phyloP scores from a whole-genome alignment of 495 filamentous ascomycete genomes.

The Patellaria atrata region DNA sequence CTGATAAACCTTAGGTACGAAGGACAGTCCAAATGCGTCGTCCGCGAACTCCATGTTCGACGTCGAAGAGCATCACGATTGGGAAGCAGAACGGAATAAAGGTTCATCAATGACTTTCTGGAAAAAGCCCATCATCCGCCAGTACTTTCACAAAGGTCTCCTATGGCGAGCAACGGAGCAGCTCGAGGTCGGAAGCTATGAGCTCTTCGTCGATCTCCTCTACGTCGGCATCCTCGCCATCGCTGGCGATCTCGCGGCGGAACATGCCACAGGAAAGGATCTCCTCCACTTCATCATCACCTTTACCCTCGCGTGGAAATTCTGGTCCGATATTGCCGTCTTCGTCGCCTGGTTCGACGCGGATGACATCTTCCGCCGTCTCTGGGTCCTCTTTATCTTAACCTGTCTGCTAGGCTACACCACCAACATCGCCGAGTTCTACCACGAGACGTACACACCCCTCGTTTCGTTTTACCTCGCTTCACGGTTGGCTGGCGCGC shows the following conservation, averaged over 20 bases:
- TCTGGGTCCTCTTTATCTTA: constrained; percentile 40
- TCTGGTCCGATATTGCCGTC: constrained; percentile 40
- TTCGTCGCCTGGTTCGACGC: constrained; percentile 43
- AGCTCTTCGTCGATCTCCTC: constrained; percentile 41
- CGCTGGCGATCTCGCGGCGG: constrained; percentile 40
- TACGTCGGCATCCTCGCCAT: constrained; percentile 47
- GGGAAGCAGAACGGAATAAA: constrained; percentile 30
- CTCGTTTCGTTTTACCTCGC: constrained; percentile 42
- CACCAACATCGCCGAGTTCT: constrained; percentile 41
- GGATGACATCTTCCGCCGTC: constrained; percentile 40
- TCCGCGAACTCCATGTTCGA: constrained; percentile 20
- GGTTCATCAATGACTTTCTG: constrained; percentile 37
- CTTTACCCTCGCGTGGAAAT: constrained; percentile 44
- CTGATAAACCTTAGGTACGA: constrained; percentile 8
- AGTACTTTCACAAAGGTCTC: constrained; percentile 47
- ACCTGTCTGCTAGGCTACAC: constrained; percentile 42
- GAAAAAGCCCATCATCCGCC: constrained; percentile 39
- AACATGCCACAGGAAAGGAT: constrained; percentile 33
- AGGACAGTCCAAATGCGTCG: constrained; percentile 11
- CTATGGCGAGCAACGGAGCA: constrained; percentile 40
- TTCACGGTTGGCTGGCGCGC: constrained; percentile 35
- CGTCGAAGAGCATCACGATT: constrained; percentile 24
- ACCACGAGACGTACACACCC: constrained; percentile 34
- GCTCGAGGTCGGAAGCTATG: constrained; percentile 41
- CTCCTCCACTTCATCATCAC: constrained; percentile 39